Base-by-base conservation (phyloP, 2,329 filamentous ascomycete species). In the Sordariomycetes sp. region DNA sequence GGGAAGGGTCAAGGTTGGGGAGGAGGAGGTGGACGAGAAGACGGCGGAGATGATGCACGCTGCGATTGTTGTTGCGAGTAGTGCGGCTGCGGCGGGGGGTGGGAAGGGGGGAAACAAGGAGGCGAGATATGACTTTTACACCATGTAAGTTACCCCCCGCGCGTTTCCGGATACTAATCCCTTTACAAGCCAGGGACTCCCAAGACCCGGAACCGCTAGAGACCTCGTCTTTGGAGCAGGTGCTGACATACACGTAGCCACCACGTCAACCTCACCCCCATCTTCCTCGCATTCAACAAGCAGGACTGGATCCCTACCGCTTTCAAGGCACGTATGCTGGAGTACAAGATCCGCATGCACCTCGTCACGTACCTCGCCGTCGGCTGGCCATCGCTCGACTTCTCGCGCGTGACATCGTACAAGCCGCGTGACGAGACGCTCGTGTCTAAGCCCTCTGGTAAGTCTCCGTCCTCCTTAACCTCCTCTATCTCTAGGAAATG, bases 341-440 rank as follows among this genome's bases (percentile, higher is more conserved):
- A 94, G 69, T 91, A 84, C 81, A 95, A 95, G 69, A 87, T 85
- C 54, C 81, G 90, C 50, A 70, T 84, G 62, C 88, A 94, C 66
- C 72, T 95, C 6, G 65, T 84, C 6, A 76, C 90, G 70, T 96
- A 95, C 67, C 80, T 85, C 0, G 87, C 85, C 1, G 77, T 86
- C 10, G 79, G 78, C 3, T 78, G 76, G 1, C 85, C 89, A 0
- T 69, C 77, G 0, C 76, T 91, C 1, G 70, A 77, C 0, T 58
- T 81, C 0, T 75, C 83, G 3, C 77, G 83, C 53, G 78, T 95
- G 56, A 69, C 68, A 1, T 65, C 69, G 0, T 92, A 94, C 65
- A 68, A 70, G 1, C 78, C 84, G 0, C 78, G 72, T 58, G 70
- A 73, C 53, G 63, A 64, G 3, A 61, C 34, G 74, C 78, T 69